These are phyloP conservation scores for Exserohilum turcica DNA, from an alignment of 2,329 filamentous ascomycete species.

Conservation along the genomic window DNA sequence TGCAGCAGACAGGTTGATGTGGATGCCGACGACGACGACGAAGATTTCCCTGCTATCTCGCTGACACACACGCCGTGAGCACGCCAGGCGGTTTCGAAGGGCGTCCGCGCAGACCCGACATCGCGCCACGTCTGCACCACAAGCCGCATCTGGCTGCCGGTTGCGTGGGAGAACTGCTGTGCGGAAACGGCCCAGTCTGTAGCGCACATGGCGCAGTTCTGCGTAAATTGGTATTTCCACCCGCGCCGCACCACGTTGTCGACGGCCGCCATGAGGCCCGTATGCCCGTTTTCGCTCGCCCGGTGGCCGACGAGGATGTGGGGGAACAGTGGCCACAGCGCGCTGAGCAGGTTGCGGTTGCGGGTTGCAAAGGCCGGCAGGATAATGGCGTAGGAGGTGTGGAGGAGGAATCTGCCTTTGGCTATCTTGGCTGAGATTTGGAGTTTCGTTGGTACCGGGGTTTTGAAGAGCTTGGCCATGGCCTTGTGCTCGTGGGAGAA, in stretches of 20 bases:
- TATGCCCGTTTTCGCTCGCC: conserved; percentile 29
- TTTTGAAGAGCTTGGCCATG: conserved; percentile 23
- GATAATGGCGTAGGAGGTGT: conserved; percentile 24
- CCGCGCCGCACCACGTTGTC: conserved; percentile 26
- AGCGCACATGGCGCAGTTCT: conserved; percentile 31
- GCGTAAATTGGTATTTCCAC: conserved; percentile 21
- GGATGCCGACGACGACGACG: neutral
- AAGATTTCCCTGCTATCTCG: neutral
- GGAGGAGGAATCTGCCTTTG: conserved; percentile 22
- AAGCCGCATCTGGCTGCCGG: conserved; percentile 20
- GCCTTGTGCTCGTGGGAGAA: conserved; percentile 17
- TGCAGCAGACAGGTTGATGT: conserved; percentile 10
- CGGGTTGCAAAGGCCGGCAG: conserved; percentile 17
- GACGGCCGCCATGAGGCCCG: conserved; percentile 25
- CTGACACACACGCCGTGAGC: conserved; percentile 29
- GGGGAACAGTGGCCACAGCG: conserved; percentile 31
- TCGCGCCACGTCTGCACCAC: conserved; percentile 34
- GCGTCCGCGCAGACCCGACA: conserved; percentile 28
- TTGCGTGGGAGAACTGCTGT: conserved; percentile 10
- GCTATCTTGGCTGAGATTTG: conserved; percentile 23
- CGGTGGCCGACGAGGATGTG: conserved; percentile 35
- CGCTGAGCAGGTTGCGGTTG: conserved; percentile 14
- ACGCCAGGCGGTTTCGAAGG: conserved; percentile 36
- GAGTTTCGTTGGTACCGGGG: conserved; percentile 16
- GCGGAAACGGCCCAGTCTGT: conserved; percentile 32